Evolutionary conservation across 2,329 filamentous ascomycete species (phyloP).

Genomic region (Aspergillus awamori): DNA sequence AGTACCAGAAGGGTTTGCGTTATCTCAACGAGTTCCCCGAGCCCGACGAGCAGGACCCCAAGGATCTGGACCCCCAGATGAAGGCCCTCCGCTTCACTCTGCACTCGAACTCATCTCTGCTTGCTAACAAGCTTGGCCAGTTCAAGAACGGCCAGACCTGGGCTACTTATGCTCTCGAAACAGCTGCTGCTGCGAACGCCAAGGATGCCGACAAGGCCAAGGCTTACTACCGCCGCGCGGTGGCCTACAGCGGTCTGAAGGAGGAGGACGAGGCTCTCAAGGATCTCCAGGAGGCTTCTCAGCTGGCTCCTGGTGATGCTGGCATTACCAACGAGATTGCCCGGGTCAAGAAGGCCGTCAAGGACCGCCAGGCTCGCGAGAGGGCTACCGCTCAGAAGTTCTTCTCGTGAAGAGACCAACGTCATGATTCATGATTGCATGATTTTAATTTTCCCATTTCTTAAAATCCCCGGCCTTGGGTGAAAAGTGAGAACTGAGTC

Average conservation of each 20-base stretch:
- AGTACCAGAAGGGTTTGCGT: constrained; percentile 91
- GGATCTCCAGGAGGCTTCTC: constrained; percentile 74
- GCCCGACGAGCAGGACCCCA: constrained; percentile 67
- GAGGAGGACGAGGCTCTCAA: constrained; percentile 80
- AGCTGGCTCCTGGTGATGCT: constrained; percentile 73
- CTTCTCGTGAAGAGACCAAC: constrained; percentile 58
- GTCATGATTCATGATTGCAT: constrained; percentile 36
- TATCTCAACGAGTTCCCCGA: constrained; percentile 86
- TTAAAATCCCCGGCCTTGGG: constrained; percentile 16
- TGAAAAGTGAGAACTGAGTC: constrained; percentile 16
- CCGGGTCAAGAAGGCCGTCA: constrained; percentile 74
- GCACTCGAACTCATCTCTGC: constrained; percentile 84
- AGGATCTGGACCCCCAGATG: constrained; percentile 68
- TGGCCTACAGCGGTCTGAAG: constrained; percentile 74
- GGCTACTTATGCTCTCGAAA: constrained; percentile 72
- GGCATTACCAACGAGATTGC: constrained; percentile 75
- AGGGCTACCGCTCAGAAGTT: constrained; percentile 93
- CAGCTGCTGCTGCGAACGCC: constrained; percentile 60
- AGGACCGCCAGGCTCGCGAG: constrained; percentile 78
- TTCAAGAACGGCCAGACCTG: constrained; percentile 71
- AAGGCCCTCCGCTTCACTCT: constrained; percentile 78
- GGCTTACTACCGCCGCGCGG: constrained; percentile 79
- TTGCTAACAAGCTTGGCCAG: constrained; percentile 76
- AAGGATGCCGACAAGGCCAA: constrained; percentile 81
- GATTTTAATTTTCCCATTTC: constrained; percentile 30